Percentiles rank a stretch among this genome's conserved stretches.
These are phyloP conservation scores for Aureobasidium uvarum DNA, from an alignment of 2,329 filamentous ascomycete species.

Conservation along the genomic window DNA sequence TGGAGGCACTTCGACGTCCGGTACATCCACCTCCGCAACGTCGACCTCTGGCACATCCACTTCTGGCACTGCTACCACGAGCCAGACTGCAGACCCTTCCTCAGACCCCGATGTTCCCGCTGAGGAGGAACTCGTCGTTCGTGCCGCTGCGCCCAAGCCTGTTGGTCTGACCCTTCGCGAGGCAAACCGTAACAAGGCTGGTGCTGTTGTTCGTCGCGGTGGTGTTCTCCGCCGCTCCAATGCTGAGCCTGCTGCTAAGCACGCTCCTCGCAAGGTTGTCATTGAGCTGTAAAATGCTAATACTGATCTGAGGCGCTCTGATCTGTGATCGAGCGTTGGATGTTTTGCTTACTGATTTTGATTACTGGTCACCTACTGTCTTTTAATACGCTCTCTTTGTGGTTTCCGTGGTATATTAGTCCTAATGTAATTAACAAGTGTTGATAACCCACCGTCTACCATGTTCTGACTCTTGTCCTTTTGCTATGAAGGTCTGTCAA, in stretches of 20 bases:
- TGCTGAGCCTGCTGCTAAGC: conserved; percentile 11
- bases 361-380: background rate
- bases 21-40: background rate
- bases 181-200: background rate
- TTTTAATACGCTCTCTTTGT: too few relatives aligned
- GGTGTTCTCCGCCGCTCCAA: conserved; percentile 19
- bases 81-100: conserved; percentile 7
- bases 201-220: conserved; percentile 2
- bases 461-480: background rate
- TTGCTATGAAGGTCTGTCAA: too few relatives aligned
- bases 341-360: background rate
- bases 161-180: background rate
- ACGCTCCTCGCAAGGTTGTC: conserved; percentile 5
- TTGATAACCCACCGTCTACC: too few relatives aligned
- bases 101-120: background rate
- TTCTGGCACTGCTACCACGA: background rate
- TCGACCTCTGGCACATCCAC: conserved; percentile 8
- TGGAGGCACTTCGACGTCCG: background rate
- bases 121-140: background rate
- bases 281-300: background rate
- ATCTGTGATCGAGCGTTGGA: background rate
- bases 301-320: background rate
- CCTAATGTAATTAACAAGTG: background rate
- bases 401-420: background rate
- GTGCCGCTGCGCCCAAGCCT: background rate